phyloP scores from a whole-genome alignment of 2,329 filamentous ascomycete species.

The Fonsecaea nubica region DNA sequence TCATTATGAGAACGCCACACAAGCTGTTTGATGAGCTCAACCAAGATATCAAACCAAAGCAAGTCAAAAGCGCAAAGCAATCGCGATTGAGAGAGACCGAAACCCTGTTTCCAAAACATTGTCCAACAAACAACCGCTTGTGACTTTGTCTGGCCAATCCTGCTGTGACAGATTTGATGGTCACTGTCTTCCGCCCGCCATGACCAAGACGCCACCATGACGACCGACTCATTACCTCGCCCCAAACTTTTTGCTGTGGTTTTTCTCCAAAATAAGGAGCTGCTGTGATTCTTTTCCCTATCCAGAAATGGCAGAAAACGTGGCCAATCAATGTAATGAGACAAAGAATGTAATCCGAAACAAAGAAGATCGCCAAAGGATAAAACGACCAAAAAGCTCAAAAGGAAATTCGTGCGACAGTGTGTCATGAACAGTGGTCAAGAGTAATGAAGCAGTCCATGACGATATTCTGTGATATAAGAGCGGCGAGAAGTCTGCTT shows the following conservation, averaged over 20 bases:
- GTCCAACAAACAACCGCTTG: neutral
- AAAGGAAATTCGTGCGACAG: conserved; percentile 14
- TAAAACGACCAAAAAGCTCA: neutral
- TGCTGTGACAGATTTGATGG: neutral
- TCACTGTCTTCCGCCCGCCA: conserved; percentile 7
- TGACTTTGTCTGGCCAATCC: neutral
- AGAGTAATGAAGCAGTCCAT: neutral
- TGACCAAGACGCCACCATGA: neutral
- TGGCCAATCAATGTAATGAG: neutral
- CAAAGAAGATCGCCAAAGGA: neutral
- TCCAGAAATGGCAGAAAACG: neutral
- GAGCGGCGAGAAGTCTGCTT: neutral
- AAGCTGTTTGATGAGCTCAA: neutral
- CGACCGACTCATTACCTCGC: conserved; percentile 5
- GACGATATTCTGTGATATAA: neutral
- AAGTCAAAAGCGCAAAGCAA: neutral
- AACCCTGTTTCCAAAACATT: neutral
- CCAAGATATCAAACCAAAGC: neutral
- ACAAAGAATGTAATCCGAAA: neutral
- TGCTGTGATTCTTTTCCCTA: conserved; percentile 1
- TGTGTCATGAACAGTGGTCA: neutral
- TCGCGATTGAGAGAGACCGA: neutral
- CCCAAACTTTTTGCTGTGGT: conserved; percentile 17
- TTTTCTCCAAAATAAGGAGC: neutral
- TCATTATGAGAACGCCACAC: conserved; percentile 8